Evolutionary conservation across 2,329 filamentous ascomycete genomes (phyloP).

Genomic region (Clonostachys chloroleuca): DNA sequence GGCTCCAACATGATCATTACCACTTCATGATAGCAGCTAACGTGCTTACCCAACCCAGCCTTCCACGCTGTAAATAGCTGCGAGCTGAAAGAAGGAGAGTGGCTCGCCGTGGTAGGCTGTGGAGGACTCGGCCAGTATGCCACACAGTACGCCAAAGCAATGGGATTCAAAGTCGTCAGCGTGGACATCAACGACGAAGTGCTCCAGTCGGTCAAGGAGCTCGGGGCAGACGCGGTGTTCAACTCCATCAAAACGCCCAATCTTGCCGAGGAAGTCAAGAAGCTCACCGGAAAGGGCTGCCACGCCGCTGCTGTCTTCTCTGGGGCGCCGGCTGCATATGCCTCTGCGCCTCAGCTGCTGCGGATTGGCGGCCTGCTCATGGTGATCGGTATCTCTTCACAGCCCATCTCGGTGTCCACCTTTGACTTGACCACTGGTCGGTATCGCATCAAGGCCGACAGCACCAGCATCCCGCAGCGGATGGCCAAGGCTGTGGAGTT

Average conservation of each 20-base stretch:
- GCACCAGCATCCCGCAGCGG: constrained; percentile 31
- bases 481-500: constrained; percentile 37
- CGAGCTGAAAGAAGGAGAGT: constrained; percentile 24
- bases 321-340: constrained; percentile 12
- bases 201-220: constrained; percentile 27
- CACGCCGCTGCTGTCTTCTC: constrained; percentile 35
- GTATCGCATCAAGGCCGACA: constrained; percentile 33
- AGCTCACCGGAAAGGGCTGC: constrained; percentile 30
- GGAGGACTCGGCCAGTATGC: constrained; percentile 40
- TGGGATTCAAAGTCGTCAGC: constrained; percentile 33
- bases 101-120: constrained; percentile 35
- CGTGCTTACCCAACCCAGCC: constrained; percentile 3
- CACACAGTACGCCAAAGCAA: constrained; percentile 38
- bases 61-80: constrained; percentile 31
- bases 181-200: constrained; percentile 37
- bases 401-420: constrained; percentile 25
- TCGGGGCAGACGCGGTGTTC: constrained; percentile 34
- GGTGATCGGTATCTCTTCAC: constrained; percentile 32
- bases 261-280: constrained; percentile 30
- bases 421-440: constrained; percentile 31
- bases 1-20: not conserved
- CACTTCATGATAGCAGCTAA: not conserved
- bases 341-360: constrained; percentile 23
- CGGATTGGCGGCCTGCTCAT: constrained; percentile 31
- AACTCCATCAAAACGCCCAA: constrained; percentile 30